Evolutionary conservation across 305 asterid genomes (phyloP).

Genomic region (Striga hermonthica): DNA sequence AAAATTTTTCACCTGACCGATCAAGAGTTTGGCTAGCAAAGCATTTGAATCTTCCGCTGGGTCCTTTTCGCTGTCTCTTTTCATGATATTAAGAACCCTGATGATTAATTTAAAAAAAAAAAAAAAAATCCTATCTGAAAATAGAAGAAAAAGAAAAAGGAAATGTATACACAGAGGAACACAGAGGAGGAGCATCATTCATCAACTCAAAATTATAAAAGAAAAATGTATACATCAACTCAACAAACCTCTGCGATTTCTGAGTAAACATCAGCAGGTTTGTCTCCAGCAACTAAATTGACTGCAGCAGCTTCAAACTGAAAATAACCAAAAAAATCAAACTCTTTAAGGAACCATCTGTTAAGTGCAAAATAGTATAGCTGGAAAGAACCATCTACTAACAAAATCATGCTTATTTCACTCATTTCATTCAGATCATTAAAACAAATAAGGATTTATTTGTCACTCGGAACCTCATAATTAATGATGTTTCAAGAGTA

Average conservation of each 20-base stretch:
- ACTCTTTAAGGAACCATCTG: conserved; percentile 20
- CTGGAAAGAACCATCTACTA: too few species aligned
- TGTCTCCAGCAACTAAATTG: conserved; percentile 80
- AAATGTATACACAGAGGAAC: neutral
- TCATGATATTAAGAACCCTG: conserved; percentile 83
- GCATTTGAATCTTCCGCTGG: conserved; percentile 58
- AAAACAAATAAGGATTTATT: too few species aligned
- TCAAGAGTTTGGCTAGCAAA: conserved; percentile 63
- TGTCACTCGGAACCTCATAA: too few species aligned
- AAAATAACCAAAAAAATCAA: conserved; percentile 29
- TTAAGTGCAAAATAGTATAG: too few species aligned
- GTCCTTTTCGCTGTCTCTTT: conserved; percentile 72
- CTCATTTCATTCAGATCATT: too few species aligned
- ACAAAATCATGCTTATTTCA: too few species aligned
- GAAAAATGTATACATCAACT: conserved; percentile 25
- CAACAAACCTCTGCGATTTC: conserved; percentile 86
- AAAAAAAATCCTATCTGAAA: conserved; percentile 6
- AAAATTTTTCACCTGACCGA: conserved; percentile 58
- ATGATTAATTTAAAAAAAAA: conserved; percentile 11
- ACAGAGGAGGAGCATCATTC: neutral
- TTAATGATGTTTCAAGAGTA: too few species aligned
- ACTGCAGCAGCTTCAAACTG: conserved; percentile 97
- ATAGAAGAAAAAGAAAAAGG: neutral
- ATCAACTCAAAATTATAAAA: conserved; percentile 6
- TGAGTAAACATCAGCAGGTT: conserved; percentile 91